A percentile compares a stretch with the other conserved stretches of the same genome.
phyloP scores from a whole-genome alignment of 345 rosid genomes.

The Gossypium longicalyx region DNA sequence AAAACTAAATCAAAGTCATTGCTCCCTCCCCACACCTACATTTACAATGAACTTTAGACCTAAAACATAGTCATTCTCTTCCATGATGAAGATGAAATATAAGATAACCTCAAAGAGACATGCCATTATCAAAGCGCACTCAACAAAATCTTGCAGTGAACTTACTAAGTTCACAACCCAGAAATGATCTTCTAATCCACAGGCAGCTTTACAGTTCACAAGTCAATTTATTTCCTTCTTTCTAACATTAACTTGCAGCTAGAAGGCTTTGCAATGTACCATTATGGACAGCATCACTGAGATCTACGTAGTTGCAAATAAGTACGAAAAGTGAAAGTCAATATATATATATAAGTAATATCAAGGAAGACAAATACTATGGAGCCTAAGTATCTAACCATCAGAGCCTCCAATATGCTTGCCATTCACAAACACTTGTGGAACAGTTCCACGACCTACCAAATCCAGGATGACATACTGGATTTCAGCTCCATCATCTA shows the following conservation, averaged over 20 bases:
- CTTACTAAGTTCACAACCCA: slow-evolving; percentile 1
- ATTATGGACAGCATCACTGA: slow-evolving; percentile 33
- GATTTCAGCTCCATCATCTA: slow-evolving; percentile 72
- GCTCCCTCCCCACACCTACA: not conserved
- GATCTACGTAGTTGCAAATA: slow-evolving; percentile 37
- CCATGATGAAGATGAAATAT: not conserved
- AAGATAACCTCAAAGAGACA: not conserved
- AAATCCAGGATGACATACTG: slow-evolving; percentile 67
- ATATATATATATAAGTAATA: not conserved
- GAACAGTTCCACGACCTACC: slow-evolving; percentile 75
- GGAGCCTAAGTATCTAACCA: slow-evolving; percentile 32
- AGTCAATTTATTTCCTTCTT: not conserved
- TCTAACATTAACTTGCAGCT: slow-evolving; percentile 20
- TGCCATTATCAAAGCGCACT: slow-evolving; percentile 1
- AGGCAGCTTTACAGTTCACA: not conserved
- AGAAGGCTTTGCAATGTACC: slow-evolving; percentile 56
- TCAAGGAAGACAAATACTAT: not conserved
- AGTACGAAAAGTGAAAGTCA: not conserved
- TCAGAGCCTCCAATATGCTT: slow-evolving; percentile 91
- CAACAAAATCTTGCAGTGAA: not conserved
- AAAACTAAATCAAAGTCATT: not conserved
- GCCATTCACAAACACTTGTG: slow-evolving; percentile 84
- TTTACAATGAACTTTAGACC: not conserved
- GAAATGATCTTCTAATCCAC: not conserved
- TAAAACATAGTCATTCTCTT: not conserved